Conservation (phyloP, 2,329 filamentous ascomycete genomes). For the Amylocarpus encephaloides region DNA sequence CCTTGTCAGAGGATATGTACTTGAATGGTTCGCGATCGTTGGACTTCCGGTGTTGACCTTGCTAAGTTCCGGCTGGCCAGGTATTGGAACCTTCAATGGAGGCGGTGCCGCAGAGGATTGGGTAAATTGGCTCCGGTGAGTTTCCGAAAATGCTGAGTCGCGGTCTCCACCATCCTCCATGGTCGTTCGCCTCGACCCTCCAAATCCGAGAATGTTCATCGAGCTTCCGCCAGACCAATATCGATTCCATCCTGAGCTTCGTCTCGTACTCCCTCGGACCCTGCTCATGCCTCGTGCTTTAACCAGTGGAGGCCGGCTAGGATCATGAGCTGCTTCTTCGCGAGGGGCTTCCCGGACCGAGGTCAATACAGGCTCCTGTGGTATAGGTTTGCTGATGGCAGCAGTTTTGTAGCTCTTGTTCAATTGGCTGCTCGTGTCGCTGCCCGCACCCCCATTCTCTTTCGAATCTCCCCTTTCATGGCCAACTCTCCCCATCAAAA, state of each 20-base stretch:
- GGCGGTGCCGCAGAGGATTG: constrained; percentile 65
- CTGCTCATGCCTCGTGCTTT: constrained; percentile 13
- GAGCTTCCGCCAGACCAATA: constrained; percentile 72
- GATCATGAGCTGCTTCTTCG: constrained; percentile 33
- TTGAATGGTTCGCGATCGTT: constrained; percentile 49
- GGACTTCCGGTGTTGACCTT: constrained; percentile 65
- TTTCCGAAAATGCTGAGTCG: constrained; percentile 45
- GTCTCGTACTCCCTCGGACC: constrained; percentile 25
- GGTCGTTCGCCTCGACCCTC: constrained; percentile 37
- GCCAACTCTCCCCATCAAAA: constrained; percentile 57
- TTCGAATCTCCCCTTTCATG: constrained; percentile 39
- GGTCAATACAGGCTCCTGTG: constrained; percentile 33
- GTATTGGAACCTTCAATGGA: constrained; percentile 58
- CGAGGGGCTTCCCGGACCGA: constrained; percentile 27
- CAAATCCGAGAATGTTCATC: constrained; percentile 56
- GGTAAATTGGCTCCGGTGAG: constrained; percentile 41
- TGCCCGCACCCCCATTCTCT: constrained; percentile 52
- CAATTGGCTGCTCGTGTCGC: constrained; percentile 50
- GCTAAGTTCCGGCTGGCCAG: constrained; percentile 49
- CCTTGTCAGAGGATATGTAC: constrained; percentile 45
- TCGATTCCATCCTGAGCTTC: constrained; percentile 69
- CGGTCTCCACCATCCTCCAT: constrained; percentile 43
- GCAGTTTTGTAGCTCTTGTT: constrained; percentile 55
- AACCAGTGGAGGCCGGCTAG: constrained; percentile 6
- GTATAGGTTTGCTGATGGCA: constrained; percentile 56